These are phyloP conservation scores for Mychonastes homosphaera DNA, from an alignment of 139 green algal genomes.

Conservation along the genomic window DNA sequence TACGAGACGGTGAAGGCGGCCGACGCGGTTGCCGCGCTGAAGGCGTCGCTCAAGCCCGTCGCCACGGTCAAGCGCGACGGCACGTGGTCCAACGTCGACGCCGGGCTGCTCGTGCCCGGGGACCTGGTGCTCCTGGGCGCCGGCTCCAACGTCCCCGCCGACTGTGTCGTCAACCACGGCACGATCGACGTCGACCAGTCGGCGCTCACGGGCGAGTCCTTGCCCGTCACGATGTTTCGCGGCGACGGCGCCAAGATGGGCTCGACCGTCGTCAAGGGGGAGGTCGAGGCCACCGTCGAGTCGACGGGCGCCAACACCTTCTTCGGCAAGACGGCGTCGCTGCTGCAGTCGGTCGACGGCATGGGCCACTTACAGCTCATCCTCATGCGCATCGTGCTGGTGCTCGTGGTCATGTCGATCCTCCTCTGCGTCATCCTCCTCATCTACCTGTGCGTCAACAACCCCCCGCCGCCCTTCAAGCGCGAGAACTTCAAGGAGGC, in stretches of 20 bases:
- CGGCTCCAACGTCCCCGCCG: constrained; percentile 60
- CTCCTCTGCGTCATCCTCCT: constrained; percentile 54
- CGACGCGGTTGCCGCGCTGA: constrained; percentile 71
- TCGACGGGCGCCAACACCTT: constrained; percentile 68
- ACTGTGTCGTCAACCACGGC: constrained; percentile 36
- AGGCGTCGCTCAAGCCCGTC: constrained; percentile 68
- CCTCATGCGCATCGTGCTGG: constrained; percentile 59
- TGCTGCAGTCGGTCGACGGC: constrained; percentile 48
- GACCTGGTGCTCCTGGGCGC: constrained; percentile 62
- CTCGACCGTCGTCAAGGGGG: constrained; percentile 58
- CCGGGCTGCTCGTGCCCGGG: constrained; percentile 52
- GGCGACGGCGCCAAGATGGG: constrained; percentile 76
- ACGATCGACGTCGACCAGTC: constrained; percentile 58
- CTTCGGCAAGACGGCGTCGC: constrained; percentile 73
- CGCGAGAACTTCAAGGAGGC: constrained; percentile 36
- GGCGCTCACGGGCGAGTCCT: constrained; percentile 76
- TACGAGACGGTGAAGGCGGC: constrained; percentile 70
- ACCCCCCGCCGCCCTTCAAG: neutral
- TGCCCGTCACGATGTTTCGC: constrained; percentile 62
- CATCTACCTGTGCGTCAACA: constrained; percentile 40
- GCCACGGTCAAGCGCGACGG: constrained; percentile 67
- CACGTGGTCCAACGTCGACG: constrained; percentile 57
- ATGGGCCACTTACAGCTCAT: constrained; percentile 66
- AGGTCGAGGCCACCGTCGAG: constrained; percentile 57
- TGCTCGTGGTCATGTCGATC: constrained; percentile 52